phyloP scores from a whole-genome alignment of 179 eudicot species.

The Pouteria campechiana region DNA sequence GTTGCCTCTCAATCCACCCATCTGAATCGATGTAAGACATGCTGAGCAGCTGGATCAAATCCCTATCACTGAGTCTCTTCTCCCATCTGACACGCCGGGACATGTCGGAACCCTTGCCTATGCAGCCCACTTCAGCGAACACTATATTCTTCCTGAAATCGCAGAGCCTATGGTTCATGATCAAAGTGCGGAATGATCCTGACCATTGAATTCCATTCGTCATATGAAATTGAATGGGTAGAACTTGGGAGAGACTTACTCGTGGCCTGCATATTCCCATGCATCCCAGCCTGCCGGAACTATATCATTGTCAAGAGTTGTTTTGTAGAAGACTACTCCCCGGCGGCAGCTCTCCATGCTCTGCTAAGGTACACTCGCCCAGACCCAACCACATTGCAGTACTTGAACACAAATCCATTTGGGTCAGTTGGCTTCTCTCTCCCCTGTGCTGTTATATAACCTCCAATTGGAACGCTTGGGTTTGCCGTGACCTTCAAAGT shows the following conservation, averaged over 20 bases:
- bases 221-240: background rate
- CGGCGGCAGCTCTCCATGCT: constrained; percentile 30
- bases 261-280: constrained; percentile 20
- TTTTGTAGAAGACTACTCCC: constrained; percentile 42
- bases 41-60: background rate
- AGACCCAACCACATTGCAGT: constrained; percentile 31
- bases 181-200: background rate
- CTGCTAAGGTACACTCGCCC: constrained; percentile 39
- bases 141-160: constrained; percentile 1
- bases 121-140: constrained; percentile 17
- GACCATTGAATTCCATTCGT: background rate
- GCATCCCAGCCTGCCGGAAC: constrained; percentile 45
- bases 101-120: constrained; percentile 20
- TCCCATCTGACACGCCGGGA: constrained; percentile 23
- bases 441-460: constrained; percentile 51
- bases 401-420: constrained; percentile 49
- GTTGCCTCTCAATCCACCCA: constrained; percentile 5
- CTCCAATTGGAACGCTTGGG: constrained; percentile 12
- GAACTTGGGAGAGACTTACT: constrained; percentile 16
- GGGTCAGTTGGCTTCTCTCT: constrained; percentile 13
- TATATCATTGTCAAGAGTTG: constrained; percentile 23
- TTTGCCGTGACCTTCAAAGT: constrained; percentile 24
- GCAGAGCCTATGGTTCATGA: background rate
- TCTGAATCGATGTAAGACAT: constrained; percentile 8
- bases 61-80: background rate